Evolutionary conservation across 2,329 filamentous ascomycete genomes (phyloP), one percentile per base, ranked within the genome.

Genomic region (Cytospora paraplurivora): DNA sequence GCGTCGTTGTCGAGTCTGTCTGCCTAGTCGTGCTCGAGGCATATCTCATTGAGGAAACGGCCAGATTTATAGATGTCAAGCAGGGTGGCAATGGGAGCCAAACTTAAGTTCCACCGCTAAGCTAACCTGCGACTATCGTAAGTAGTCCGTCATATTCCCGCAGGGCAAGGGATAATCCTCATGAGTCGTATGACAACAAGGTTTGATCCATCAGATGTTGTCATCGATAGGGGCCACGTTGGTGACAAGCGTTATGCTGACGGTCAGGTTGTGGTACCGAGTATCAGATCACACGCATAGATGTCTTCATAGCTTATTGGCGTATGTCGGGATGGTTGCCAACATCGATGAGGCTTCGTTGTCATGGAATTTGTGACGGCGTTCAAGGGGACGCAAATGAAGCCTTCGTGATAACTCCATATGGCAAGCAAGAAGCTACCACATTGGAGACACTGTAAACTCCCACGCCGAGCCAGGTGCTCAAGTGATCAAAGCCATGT

Each of bases 11-110:
- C 51, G 44, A 17, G 27, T 44, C 44, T 53, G 55, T 59, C 19
- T 35, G 49, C 32, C n/a, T 49, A 5, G 8, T 34, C n/a, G 35
- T 34, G 10, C 11, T 56, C 35, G 3, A 6, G 17, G 41, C 17
- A 17, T 32, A 27, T 34, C 34, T 32, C 34, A 13, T 34, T 56
- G 7, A 44, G 54, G 54, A 37, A 19, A 35, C 41, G 17, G 15
- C 56, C 34, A 27, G 56, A 65, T 60, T 63, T 65, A 65, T 65
- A 65, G 60, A 47, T 38, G 27, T 21, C 35, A 33, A 27, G 44
- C 37, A 27, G 32, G 12, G 38, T 15, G 35, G 34, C 41, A 47
- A 35, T 11, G 15, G 21, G 13, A 61, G 19, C 47, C 35, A 35
- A 32, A 4, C 38, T 34, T 59, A 17, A n/a, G 27, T n/a, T 37